A percentile compares a stretch with the other conserved stretches of the same genome.
Evolutionary conservation across 306 rosid genomes (phyloP).

Genomic region (Pyrus communis): DNA sequence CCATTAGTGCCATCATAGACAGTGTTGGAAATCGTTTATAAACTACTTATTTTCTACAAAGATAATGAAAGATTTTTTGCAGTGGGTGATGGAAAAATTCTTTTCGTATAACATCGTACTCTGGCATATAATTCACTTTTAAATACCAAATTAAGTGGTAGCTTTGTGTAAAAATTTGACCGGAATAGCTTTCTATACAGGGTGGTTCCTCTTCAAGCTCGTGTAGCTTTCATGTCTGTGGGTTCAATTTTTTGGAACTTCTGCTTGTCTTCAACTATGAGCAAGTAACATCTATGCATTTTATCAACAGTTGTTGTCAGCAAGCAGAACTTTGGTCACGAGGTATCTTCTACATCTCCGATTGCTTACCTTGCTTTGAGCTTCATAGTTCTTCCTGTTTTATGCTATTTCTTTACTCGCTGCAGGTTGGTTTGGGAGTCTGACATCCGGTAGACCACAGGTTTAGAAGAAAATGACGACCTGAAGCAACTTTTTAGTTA

Average conservation of each 20-base stretch:
- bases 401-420: neutral
- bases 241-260: conserved; percentile 94
- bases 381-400: neutral
- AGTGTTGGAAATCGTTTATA: neutral
- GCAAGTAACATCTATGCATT: conserved; percentile 41
- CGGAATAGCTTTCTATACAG: conserved; percentile 32
- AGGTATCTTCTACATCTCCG: conserved; percentile 19
- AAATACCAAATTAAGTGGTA: neutral
- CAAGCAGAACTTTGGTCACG: conserved; percentile 10
- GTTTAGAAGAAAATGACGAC: neutral
- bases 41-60: neutral
- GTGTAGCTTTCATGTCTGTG: conserved; percentile 86
- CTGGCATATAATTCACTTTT: neutral
- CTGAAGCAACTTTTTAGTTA: neutral
- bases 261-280: conserved; percentile 76
- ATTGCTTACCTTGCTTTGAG: conserved; percentile 2
- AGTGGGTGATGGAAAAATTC: neutral
- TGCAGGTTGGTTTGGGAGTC: conserved; percentile 17
- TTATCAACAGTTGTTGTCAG: conserved; percentile 2
- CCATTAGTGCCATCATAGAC: neutral
- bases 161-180: conserved; percentile 1
- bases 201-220: conserved; percentile 92
- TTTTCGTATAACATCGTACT: neutral
- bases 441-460: neutral
- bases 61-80: neutral